phyloP scores from a whole-genome alignment of 2,329 filamentous ascomycete genomes.

The Clarireedia paspali region DNA sequence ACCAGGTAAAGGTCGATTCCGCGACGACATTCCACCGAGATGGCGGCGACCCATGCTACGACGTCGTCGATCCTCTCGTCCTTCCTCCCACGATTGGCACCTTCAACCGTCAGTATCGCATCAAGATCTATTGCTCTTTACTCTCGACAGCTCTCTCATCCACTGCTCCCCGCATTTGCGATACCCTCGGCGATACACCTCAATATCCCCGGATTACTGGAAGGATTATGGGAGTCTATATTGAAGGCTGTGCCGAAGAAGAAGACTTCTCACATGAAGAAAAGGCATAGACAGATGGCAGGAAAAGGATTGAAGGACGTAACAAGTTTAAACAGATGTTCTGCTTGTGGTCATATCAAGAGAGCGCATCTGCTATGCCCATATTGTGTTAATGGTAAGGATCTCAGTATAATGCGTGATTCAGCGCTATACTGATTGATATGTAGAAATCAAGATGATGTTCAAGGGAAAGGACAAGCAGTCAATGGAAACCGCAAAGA shows the following conservation, averaged over 20 bases:
- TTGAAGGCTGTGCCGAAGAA: slow-evolving; percentile 94
- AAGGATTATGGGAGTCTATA: slow-evolving; percentile 86
- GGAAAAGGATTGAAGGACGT: slow-evolving; percentile 93
- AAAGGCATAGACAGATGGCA: slow-evolving; percentile 85
- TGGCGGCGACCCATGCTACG: slow-evolving; percentile 38
- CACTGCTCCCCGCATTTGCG: slow-evolving; percentile 47
- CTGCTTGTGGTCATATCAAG: slow-evolving; percentile 81
- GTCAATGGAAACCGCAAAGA: background rate
- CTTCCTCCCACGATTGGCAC: slow-evolving; percentile 48
- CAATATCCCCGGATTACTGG: slow-evolving; percentile 61
- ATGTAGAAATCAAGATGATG: slow-evolving; percentile 26
- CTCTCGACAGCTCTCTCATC: slow-evolving; percentile 38
- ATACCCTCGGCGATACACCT: slow-evolving; percentile 52
- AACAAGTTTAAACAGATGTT: slow-evolving; percentile 78
- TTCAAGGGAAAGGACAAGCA: slow-evolving; percentile 14
- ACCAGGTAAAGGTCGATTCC: background rate
- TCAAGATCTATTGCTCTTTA: slow-evolving; percentile 38
- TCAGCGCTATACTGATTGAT: slow-evolving; percentile 10
- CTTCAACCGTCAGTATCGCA: slow-evolving; percentile 34
- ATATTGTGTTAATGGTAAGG: slow-evolving; percentile 75
- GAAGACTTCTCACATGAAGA: slow-evolving; percentile 96
- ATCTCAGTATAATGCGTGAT: background rate
- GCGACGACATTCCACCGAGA: slow-evolving; percentile 24
- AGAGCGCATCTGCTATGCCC: slow-evolving; percentile 83
- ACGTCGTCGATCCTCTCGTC: slow-evolving; percentile 36